Conservation (phyloP, 2,329 filamentous ascomycete genomes). For the Blumeria hordei region DNA sequence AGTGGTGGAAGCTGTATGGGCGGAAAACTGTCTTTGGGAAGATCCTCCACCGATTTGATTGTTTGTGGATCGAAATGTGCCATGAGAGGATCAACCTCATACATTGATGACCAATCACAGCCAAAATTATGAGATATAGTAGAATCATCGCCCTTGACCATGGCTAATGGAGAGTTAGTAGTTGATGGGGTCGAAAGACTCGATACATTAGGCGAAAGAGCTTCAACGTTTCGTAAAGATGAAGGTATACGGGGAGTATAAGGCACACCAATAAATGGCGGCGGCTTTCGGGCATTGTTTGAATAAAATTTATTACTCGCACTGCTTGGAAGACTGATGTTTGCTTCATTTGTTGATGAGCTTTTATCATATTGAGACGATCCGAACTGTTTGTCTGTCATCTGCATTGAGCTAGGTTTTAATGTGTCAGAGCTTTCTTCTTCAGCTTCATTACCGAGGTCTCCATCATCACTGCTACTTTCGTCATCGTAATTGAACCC, state of each 20-base stretch:
- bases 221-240: background rate
- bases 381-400: too few relatives aligned
- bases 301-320: too few relatives aligned
- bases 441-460: background rate
- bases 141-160: background rate
- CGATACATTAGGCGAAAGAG: background rate
- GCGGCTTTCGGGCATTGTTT: background rate
- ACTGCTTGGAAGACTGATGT: too few relatives aligned
- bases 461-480: constrained; percentile 1
- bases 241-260: background rate
- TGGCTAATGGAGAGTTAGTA: background rate
- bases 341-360: too few relatives aligned
- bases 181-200: background rate
- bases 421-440: too few relatives aligned
- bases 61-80: background rate
- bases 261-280: background rate
- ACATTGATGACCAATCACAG: background rate
- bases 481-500: constrained; percentile 1
- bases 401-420: too few relatives aligned
- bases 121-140: background rate
- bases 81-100: background rate
- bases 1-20: background rate
- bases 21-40: background rate
- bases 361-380: too few relatives aligned
- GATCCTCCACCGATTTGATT: background rate